A percentile compares a stretch with the other conserved stretches of the same genome.
Evolutionary conservation across 2,329 filamentous ascomycete species (phyloP).

Genomic region (Magnaporthiopsis poae): DNA sequence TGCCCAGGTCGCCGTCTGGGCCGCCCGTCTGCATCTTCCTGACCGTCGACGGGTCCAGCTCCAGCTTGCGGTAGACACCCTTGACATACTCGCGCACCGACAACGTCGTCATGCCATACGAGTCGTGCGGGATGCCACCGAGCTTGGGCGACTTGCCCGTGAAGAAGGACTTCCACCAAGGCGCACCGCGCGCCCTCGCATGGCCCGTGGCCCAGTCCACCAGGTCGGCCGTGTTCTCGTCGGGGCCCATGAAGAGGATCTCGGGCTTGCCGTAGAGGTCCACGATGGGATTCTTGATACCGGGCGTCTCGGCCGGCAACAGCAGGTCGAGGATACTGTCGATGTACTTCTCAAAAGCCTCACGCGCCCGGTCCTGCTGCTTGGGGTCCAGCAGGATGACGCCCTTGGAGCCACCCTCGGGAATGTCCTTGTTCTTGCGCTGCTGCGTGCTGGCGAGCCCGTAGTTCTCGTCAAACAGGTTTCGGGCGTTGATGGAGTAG

Average conservation of each 20-base stretch:
- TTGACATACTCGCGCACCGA: constrained; percentile 93
- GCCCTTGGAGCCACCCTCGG: constrained; percentile 94
- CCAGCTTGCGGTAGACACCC: constrained; percentile 92
- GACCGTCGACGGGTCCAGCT: constrained; percentile 75
- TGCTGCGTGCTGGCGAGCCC: constrained; percentile 96
- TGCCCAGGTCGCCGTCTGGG: constrained; percentile 90
- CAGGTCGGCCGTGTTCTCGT: constrained; percentile 95
- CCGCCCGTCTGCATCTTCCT: constrained; percentile 96
- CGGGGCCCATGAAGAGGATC: constrained; percentile 96
- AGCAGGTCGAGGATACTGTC: constrained; percentile 95
- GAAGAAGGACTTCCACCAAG: constrained; percentile 99
- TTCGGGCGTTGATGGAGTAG: constrained; percentile 91
- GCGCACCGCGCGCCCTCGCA: constrained; percentile 73
- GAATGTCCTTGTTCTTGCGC: constrained; percentile 99
- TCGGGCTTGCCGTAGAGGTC: constrained; percentile 91
- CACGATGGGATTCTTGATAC: constrained; percentile 97
- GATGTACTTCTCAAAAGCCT: constrained; percentile 99
- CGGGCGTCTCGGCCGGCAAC: constrained; percentile 77
- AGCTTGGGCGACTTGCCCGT: constrained; percentile 95
- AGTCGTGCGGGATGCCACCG: constrained; percentile 90
- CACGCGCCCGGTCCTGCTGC: constrained; percentile 83
- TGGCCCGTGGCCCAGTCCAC: constrained; percentile 99
- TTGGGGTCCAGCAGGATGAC: constrained; percentile 88
- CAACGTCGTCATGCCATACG: constrained; percentile 94
- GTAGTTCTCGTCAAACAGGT: constrained; percentile 97